A percentile compares a stretch with the other conserved stretches of the same genome.
These are phyloP conservation scores for Tylopilus sp. DNA, from an alignment of 1,284 basidiomycete species.

Conservation along the genomic window DNA sequence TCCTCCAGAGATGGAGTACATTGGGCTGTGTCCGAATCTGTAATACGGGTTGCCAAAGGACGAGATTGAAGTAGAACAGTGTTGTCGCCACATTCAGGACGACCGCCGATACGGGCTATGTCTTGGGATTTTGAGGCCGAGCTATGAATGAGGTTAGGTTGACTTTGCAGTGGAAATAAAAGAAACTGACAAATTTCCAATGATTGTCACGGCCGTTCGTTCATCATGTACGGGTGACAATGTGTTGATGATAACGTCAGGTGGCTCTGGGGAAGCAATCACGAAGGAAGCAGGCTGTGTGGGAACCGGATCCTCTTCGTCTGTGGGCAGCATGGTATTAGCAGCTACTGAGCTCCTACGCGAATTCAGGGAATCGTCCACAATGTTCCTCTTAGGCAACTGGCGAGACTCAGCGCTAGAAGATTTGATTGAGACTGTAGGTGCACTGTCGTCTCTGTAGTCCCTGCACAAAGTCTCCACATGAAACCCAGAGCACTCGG, in stretches of 20 bases:
- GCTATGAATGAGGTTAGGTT: background rate
- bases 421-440: background rate
- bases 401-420: background rate
- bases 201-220: background rate
- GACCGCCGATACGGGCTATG: background rate
- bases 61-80: background rate
- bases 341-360: background rate
- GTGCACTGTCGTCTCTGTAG: too few relatives aligned
- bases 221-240: background rate
- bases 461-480: background rate
- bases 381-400: background rate
- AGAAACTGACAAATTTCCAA: conserved; percentile 2
- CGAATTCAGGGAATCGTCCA: background rate
- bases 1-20: background rate
- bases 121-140: background rate
- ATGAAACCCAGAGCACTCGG: background rate
- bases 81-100: background rate
- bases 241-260: background rate
- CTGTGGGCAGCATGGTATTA: background rate
- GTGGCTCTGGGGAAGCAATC: background rate
- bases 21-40: background rate
- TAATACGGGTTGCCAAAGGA: background rate
- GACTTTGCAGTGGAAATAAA: background rate
- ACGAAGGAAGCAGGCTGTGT: background rate
- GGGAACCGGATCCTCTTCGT: background rate